Base-by-base conservation (phyloP, 768 basidiomycete genomes). In the Coprinopsis cinerea region DNA sequence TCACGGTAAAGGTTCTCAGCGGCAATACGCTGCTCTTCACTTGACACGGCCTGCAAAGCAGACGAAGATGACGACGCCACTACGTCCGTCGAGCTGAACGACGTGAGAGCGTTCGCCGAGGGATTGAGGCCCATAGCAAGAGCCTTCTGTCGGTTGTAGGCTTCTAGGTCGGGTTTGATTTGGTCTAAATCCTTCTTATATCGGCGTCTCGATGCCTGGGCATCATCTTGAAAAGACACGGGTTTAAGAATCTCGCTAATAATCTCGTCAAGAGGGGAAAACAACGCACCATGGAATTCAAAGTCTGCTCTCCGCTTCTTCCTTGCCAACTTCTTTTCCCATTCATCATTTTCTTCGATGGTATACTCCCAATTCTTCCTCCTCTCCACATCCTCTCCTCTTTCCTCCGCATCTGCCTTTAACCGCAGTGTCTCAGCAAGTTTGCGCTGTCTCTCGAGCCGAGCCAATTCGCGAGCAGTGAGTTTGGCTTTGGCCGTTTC, bases 291-390 rank as follows among this genome's bases (percentile, higher is more conserved):
- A 62, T 95, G 88, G 63, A 96, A 98, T 65, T 88, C 84, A 56
- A 83, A 91, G 66, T 95, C 90, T 7, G 84, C 89, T 65, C 90
- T 76, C 64, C 92, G 75, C 55, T 78, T 80, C 68, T 93, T 97
- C 59, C 85, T 70, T 22, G 82, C 84, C 57, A 79, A 65, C 64
- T 93, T 92, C 75, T 88, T 88, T 71, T 96, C 93, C 96, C 96
- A 99, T 49, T 82, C 75, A 53, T 98, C 92, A 61, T 93, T 95
- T 67, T 97, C 92, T 68, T 97, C 92, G 50, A 96, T 82, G 23
- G 88, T 88, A 73, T 88, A 93, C 58, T 92, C 89, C 92, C 92
- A 97, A 60, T 92, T 92, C 77, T 90, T 92, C 61, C 81, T 78
- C 53, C 93, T 70, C 64, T 95, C 91, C 4, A 91, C 72, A 62